Evolutionary conservation across 495 filamentous ascomycete species (phyloP).

Genomic region (Halenospora varia): DNA sequence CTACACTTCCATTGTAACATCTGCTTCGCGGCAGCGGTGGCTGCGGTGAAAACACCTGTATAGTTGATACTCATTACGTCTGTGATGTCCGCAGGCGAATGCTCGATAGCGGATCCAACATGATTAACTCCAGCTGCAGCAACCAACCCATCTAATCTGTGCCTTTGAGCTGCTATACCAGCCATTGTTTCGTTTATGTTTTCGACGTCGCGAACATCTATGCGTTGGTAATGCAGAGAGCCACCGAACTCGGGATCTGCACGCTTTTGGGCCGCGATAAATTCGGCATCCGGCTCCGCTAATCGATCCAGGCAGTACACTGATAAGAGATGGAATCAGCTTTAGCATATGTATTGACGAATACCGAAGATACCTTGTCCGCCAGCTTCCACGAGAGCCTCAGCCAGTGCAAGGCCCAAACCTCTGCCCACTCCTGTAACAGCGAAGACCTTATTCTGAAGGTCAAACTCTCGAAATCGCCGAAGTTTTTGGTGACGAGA

Average conservation of each 20-base stretch:
- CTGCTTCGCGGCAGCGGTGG: slow-evolving; percentile 65
- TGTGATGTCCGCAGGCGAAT: slow-evolving; percentile 61
- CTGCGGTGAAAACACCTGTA: slow-evolving; percentile 72
- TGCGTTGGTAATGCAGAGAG: slow-evolving; percentile 54
- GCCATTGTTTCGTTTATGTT: background rate
- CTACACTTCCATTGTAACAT: slow-evolving; percentile 71
- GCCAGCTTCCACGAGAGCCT: slow-evolving; percentile 67
- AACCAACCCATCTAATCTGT: slow-evolving; percentile 50
- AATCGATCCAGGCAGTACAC: slow-evolving; percentile 64
- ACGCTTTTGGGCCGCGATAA: slow-evolving; percentile 43
- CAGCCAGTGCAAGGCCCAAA: slow-evolving; percentile 61
- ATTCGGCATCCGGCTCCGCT: slow-evolving; percentile 43
- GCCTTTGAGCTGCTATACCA: background rate
- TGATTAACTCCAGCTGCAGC: slow-evolving; percentile 75
- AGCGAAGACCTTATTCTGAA: slow-evolving; percentile 53
- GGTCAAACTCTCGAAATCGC: slow-evolving; percentile 41
- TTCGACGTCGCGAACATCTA: slow-evolving; percentile 66
- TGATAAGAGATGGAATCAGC: slow-evolving; percentile 23
- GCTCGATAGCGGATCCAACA: slow-evolving; percentile 64
- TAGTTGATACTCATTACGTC: slow-evolving; percentile 74
- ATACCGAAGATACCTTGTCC: slow-evolving; percentile 47
- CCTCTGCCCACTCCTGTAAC: slow-evolving; percentile 62
- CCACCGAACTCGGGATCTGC: slow-evolving; percentile 46
- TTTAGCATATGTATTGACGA: background rate
- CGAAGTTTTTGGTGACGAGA: too few species aligned